Evolutionary conservation across 345 rosid species (phyloP).

Genomic region (Eucalyptus caleyi): DNA sequence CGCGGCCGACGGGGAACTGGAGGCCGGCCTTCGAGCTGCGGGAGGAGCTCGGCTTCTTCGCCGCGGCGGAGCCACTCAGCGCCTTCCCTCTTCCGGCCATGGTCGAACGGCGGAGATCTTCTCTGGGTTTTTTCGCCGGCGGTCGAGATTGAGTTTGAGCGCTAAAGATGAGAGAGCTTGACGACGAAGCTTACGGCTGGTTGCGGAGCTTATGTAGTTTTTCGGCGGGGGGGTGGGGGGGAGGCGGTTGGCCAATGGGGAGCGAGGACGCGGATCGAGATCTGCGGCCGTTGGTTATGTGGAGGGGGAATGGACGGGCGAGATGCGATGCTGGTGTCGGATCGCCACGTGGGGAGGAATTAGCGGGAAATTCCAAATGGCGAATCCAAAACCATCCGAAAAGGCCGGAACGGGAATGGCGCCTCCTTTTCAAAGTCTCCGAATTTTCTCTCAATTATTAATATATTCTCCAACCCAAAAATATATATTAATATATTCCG

Average conservation of each 20-base stretch:
- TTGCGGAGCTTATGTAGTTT: background rate
- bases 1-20: conserved; percentile 5
- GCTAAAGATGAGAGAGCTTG: background rate
- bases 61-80: background rate
- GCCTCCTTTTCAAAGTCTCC: background rate
- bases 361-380: background rate
- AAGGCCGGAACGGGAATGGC: background rate
- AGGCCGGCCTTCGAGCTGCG: conserved; percentile 2
- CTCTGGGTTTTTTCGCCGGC: background rate
- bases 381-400: background rate
- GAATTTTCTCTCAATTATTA: no score
- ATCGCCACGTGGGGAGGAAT: background rate
- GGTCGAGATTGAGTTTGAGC: background rate
- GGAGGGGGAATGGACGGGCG: background rate
- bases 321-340: background rate
- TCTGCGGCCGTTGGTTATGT: background rate
- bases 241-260: background rate
- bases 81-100: conserved; percentile 21
- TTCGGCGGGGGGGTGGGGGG: background rate
- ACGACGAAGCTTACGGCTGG: background rate
- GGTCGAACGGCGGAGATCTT: background rate
- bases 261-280: conserved; percentile 1
- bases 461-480: no score
- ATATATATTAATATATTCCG: no score
- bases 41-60: background rate